phyloP scores from a whole-genome alignment of 192 early-diverging fungal species.

The Coemansia sp. region DNA sequence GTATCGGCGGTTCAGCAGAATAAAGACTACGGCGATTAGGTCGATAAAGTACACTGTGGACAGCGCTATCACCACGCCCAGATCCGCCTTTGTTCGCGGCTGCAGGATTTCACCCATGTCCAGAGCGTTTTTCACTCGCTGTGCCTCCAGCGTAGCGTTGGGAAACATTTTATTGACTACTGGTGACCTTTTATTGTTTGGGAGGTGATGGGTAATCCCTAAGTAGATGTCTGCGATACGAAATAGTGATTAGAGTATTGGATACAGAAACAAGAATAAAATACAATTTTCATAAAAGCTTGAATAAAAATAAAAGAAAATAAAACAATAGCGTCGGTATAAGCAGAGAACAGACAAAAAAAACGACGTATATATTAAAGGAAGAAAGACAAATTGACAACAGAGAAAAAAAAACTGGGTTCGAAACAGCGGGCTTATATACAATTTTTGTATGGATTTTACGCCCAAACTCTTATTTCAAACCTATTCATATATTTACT shows the following conservation, averaged over 20 bases:
- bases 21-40: conserved; percentile 18
- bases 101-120: conserved; percentile 10
- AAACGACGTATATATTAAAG: background rate
- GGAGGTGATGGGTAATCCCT: too few relatives aligned
- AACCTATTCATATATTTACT: background rate
- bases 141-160: conserved; percentile 19
- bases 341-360: background rate
- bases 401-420: background rate
- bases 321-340: background rate
- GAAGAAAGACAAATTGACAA: background rate
- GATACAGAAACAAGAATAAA: background rate
- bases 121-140: conserved; percentile 16
- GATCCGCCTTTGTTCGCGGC: conserved; percentile 13
- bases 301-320: background rate
- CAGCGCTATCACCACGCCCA: conserved; percentile 10
- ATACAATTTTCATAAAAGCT: background rate
- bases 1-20: conserved; percentile 35
- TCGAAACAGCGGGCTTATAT: background rate
- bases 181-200: too few relatives aligned
- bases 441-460: background rate
- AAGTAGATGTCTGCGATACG: too few relatives aligned
- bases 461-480: background rate
- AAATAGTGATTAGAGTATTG: background rate
- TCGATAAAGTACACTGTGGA: conserved; percentile 19
- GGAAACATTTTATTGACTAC: conserved; percentile 15